Percentiles rank a stretch among this genome's conserved stretches.
phyloP scores from a whole-genome alignment of 371 early-diverging fungal genomes.

The Mucor indicus region DNA sequence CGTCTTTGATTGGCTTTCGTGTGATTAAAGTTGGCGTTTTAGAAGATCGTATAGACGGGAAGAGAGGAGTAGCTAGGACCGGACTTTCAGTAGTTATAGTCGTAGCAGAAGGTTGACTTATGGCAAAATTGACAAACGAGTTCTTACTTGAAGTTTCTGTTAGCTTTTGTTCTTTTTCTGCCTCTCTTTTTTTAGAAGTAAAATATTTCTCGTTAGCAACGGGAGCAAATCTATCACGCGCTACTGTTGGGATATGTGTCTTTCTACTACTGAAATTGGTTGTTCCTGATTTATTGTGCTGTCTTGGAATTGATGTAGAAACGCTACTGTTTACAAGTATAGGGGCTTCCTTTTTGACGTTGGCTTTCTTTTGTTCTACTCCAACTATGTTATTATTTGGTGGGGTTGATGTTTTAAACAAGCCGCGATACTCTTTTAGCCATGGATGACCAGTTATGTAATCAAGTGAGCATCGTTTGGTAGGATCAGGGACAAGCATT shows the following conservation, averaged over 20 bases:
- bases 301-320: background rate
- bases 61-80: background rate
- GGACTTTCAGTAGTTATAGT: slow-evolving; percentile 1
- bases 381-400: no score
- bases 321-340: slow-evolving; percentile 19
- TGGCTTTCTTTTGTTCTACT: no score
- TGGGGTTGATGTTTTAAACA: slow-evolving; percentile 55
- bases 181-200: background rate
- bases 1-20: slow-evolving; percentile 15
- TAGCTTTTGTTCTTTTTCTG: background rate
- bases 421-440: slow-evolving; percentile 61
- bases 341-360: slow-evolving; percentile 32
- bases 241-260: slow-evolving; percentile 3
- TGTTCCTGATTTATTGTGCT: slow-evolving; percentile 6
- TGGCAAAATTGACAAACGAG: no score
- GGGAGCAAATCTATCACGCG: slow-evolving; percentile 11
- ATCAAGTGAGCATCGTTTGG: slow-evolving; percentile 55
- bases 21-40: slow-evolving; percentile 13
- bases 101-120: slow-evolving; percentile 5
- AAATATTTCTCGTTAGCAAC: slow-evolving; percentile 8
- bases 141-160: background rate
- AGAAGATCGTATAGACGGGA: background rate
- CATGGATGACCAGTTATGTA: slow-evolving; percentile 66
- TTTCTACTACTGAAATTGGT: slow-evolving; percentile 5
- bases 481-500: slow-evolving; percentile 63